These are phyloP conservation scores for Backusella australiensis DNA, from an alignment of 192 early-diverging fungal species.

Conservation along the genomic window DNA sequence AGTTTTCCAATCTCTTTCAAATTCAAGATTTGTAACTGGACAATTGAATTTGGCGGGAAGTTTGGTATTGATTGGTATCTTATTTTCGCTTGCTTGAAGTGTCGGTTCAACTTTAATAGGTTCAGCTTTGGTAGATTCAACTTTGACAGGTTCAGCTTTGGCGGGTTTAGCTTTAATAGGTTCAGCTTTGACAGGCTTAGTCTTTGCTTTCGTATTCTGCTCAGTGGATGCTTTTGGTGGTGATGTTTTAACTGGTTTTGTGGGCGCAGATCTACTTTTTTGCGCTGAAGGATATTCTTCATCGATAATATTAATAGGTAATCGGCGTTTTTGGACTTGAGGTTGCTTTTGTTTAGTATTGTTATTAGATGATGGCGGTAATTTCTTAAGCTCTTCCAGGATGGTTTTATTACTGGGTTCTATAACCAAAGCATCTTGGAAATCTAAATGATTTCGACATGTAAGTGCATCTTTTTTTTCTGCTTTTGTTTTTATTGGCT, in stretches of 20 bases:
- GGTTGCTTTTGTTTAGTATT: not conserved
- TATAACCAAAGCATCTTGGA: slow-evolving; percentile 57
- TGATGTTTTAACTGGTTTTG: not conserved
- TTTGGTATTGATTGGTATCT: not conserved
- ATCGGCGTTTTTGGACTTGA: slow-evolving; percentile 24
- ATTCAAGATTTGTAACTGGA: slow-evolving; percentile 59
- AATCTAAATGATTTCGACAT: slow-evolving; percentile 41
- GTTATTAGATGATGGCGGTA: slow-evolving; percentile 12
- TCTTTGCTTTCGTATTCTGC: not conserved
- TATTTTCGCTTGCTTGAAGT: not conserved
- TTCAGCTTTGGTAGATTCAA: not conserved
- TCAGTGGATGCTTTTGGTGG: not conserved
- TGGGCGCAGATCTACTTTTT: not conserved
- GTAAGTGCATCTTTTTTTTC: not conserved
- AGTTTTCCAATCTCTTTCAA: slow-evolving; percentile 72
- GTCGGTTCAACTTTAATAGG: not conserved
- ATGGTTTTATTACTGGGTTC: slow-evolving; percentile 67
- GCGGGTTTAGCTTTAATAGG: not conserved
- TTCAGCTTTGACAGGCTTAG: not conserved
- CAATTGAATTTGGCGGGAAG: not conserved
- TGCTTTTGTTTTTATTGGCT: not conserved
- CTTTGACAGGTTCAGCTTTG: not conserved
- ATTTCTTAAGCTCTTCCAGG: slow-evolving; percentile 58
- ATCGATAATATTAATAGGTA: slow-evolving; percentile 55
- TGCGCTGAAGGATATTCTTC: slow-evolving; percentile 23